phyloP scores from a whole-genome alignment of 495 filamentous ascomycete species.

The Trichocladium antarcticum region DNA sequence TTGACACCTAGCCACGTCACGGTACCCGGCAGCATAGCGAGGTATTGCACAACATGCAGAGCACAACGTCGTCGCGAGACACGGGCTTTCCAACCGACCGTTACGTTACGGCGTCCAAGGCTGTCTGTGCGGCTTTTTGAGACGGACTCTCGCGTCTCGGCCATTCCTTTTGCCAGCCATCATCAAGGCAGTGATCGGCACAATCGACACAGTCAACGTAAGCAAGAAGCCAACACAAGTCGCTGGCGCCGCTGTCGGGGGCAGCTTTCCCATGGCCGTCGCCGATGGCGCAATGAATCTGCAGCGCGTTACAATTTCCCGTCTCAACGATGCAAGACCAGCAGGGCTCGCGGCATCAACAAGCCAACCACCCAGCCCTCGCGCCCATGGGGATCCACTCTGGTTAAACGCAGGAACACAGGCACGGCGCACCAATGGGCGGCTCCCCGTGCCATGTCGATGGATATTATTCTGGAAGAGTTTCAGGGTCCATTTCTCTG shows the following conservation, averaged over 20 bases:
- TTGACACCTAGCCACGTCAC: not conserved
- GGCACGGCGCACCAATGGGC: slow-evolving; percentile 13
- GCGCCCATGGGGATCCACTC: slow-evolving; percentile 4
- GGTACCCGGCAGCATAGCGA: too few species aligned
- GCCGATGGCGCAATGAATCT: slow-evolving; percentile 7
- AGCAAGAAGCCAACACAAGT: too few species aligned
- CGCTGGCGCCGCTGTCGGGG: too few species aligned
- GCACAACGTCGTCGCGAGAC: too few species aligned
- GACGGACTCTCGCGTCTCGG: too few species aligned
- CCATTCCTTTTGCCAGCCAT: not conserved
- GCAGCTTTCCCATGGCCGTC: not conserved
- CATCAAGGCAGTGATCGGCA: not conserved
- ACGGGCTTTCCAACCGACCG: too few species aligned
- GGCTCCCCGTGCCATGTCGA: slow-evolving; percentile 12
- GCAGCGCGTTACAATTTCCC: slow-evolving; percentile 7
- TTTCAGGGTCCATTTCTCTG: slow-evolving; percentile 13
- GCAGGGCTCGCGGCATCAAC: too few species aligned
- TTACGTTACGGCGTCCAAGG: not conserved
- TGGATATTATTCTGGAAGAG: slow-evolving; percentile 22
- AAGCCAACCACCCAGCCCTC: not conserved
- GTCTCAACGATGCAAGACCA: slow-evolving; percentile 8
- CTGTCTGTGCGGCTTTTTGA: too few species aligned
- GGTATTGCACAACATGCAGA: too few species aligned
- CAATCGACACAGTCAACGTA: not conserved
- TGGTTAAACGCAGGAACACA: slow-evolving; percentile 22